Evolutionary conservation across 768 basidiomycete species (phyloP).

Genomic region (Rickenella mellea): DNA sequence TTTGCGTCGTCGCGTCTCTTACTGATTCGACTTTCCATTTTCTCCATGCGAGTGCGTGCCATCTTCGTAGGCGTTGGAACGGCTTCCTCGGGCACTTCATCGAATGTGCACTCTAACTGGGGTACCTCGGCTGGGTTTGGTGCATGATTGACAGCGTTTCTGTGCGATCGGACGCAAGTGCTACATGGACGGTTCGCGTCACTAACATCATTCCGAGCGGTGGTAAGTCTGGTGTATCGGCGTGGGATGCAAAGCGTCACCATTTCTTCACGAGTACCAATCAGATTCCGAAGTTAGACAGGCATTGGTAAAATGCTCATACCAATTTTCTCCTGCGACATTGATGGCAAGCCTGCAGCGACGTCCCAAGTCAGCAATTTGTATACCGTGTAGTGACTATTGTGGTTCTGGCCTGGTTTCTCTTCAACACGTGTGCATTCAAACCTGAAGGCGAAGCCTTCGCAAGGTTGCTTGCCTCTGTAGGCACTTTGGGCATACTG

Average conservation of each 20-base stretch:
- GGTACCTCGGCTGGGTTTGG: constrained; percentile 46
- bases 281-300: constrained; percentile 3
- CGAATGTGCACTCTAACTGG: constrained; percentile 66
- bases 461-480: constrained; percentile 2
- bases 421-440: constrained; percentile 13
- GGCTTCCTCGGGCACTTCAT: constrained; percentile 34
- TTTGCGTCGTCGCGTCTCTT: constrained; percentile 14
- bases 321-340: constrained; percentile 71
- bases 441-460: constrained; percentile 5
- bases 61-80: constrained; percentile 28
- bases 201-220: constrained; percentile 23
- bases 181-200: constrained; percentile 72
- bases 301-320: constrained; percentile 16
- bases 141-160: constrained; percentile 56
- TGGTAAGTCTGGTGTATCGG: constrained; percentile 5
- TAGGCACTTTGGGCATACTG: constrained; percentile 12
- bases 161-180: constrained; percentile 68
- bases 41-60: constrained; percentile 48
- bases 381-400: not conserved
- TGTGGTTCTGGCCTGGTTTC: constrained; percentile 21
- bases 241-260: constrained; percentile 21
- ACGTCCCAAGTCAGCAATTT: not conserved
- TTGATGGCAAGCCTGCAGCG: constrained; percentile 33
- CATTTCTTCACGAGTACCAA: constrained; percentile 42
- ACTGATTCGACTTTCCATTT: constrained; percentile 63